These are phyloP conservation scores for Cnidoscolus chayamansa DNA, from an alignment of 441 rosid genomes.

Conservation along the genomic window DNA sequence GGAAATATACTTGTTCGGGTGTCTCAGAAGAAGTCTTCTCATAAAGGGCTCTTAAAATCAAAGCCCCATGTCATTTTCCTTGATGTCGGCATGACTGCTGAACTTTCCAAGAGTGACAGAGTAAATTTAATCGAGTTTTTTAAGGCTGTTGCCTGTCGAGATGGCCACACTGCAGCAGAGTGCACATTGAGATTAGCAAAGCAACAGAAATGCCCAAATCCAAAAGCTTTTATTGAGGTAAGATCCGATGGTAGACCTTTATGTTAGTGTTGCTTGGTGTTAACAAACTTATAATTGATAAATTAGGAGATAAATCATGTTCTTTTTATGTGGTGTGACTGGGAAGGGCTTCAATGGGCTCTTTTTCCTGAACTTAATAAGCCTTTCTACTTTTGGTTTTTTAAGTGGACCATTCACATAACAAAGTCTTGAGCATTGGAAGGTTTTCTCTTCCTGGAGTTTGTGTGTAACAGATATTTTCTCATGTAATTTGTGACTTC, in stretches of 20 bases:
- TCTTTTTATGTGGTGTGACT: neutral
- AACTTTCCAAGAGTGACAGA: slow-evolving; percentile 82
- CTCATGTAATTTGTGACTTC: neutral
- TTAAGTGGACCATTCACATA: neutral
- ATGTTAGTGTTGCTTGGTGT: neutral
- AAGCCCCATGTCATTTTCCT: slow-evolving; percentile 98
- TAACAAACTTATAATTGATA: neutral
- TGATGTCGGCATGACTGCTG: slow-evolving; percentile 99
- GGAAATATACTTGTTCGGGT: slow-evolving; percentile 95
- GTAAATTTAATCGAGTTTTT: slow-evolving; percentile 83
- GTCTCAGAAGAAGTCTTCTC: slow-evolving; percentile 48
- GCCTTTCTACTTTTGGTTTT: neutral
- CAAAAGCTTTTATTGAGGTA: slow-evolving; percentile 89
- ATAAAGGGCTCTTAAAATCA: slow-evolving; percentile 65
- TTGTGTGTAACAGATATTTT: neutral
- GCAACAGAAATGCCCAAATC: slow-evolving; percentile 91
- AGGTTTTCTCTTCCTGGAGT: neutral
- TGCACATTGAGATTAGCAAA: slow-evolving; percentile 70
- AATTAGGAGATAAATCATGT: neutral
- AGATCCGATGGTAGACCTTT: neutral
- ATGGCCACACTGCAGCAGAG: slow-evolving; percentile 94
- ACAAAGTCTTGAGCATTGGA: neutral
- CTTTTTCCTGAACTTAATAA: neutral
- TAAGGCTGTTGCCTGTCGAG: slow-evolving; percentile 91
- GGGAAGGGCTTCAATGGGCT: neutral